A percentile compares a stretch with the other conserved stretches of the same genome.
Evolutionary conservation across 805 yeast species (phyloP).

Genomic region (Candida pini): DNA sequence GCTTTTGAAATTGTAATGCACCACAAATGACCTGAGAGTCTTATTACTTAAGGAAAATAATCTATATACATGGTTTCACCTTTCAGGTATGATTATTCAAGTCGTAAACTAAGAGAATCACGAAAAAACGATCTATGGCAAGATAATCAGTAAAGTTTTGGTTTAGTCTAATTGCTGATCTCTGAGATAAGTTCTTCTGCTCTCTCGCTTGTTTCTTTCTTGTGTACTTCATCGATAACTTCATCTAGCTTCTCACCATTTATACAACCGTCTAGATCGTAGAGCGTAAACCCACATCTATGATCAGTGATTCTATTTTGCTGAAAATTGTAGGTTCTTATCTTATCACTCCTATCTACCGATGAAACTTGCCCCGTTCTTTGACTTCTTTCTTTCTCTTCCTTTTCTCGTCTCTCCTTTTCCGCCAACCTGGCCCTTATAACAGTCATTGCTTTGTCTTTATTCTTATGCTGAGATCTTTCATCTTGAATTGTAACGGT

Average conservation of each 20-base stretch:
- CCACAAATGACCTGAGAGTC: too few relatives aligned
- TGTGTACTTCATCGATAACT: constrained; percentile 47
- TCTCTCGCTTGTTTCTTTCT: constrained; percentile 39
- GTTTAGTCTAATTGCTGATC: constrained; percentile 8
- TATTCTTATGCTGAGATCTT: constrained; percentile 89
- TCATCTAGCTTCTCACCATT: constrained; percentile 54
- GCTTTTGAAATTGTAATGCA: too few relatives aligned
- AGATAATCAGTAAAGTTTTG: not conserved
- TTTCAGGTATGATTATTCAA: too few relatives aligned
- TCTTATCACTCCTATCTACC: constrained; percentile 88
- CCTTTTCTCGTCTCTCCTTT: constrained; percentile 58
- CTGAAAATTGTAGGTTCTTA: constrained; percentile 88
- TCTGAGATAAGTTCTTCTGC: constrained; percentile 33
- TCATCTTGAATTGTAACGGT: constrained; percentile 91
- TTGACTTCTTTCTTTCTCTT: constrained; percentile 56
- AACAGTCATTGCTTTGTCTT: constrained; percentile 84
- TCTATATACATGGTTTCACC: too few relatives aligned
- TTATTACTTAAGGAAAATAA: too few relatives aligned
- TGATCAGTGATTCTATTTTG: constrained; percentile 95
- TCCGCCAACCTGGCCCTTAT: constrained; percentile 83
- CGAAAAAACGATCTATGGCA: too few relatives aligned
- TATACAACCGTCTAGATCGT: constrained; percentile 66
- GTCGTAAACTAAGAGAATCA: too few relatives aligned
- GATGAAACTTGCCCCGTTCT: constrained; percentile 82
- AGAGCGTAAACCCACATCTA: constrained; percentile 74